A percentile compares a stretch with the other conserved stretches of the same genome.
Conservation (phyloP, 2,329 filamentous ascomycete genomes). For the Cordyceps cicadae region DNA sequence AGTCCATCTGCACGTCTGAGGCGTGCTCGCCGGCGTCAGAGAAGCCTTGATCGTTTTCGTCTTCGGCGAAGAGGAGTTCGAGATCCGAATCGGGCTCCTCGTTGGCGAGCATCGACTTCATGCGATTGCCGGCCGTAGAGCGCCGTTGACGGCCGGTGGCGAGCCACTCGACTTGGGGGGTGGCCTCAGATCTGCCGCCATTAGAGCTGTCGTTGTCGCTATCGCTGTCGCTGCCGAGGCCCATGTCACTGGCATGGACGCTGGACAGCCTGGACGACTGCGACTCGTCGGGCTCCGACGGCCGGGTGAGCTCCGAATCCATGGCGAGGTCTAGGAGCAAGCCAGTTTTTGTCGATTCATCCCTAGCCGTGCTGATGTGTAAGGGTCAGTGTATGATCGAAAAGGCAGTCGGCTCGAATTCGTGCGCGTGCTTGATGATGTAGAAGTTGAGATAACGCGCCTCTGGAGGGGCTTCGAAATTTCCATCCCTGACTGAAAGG, state of each 20-base stretch:
- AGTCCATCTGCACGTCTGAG: slow-evolving; percentile 79
- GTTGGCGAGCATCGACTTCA: slow-evolving; percentile 68
- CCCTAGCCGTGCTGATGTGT: not conserved
- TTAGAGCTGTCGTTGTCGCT: slow-evolving; percentile 26
- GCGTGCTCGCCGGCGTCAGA: slow-evolving; percentile 58
- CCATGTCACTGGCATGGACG: slow-evolving; percentile 17
- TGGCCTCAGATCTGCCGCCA: slow-evolving; percentile 27
- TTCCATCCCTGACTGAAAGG: slow-evolving; percentile 2
- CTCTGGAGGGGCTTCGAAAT: slow-evolving; percentile 9
- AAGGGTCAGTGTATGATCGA: not conserved
- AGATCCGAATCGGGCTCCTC: slow-evolving; percentile 62
- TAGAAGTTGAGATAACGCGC: not conserved
- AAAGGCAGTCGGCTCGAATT: not conserved
- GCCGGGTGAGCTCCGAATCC: slow-evolving; percentile 21
- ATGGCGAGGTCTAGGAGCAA: slow-evolving; percentile 16
- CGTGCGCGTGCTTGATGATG: slow-evolving; percentile 3
- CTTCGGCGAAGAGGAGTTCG: slow-evolving; percentile 68
- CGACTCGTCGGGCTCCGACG: slow-evolving; percentile 26
- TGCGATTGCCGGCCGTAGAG: slow-evolving; percentile 75
- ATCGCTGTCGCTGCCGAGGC: slow-evolving; percentile 10
- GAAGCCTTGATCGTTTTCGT: slow-evolving; percentile 61
- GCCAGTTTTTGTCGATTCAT: slow-evolving; percentile 2
- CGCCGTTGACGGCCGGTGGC: slow-evolving; percentile 66
- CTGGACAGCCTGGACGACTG: slow-evolving; percentile 21
- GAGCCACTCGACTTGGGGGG: slow-evolving; percentile 53